phyloP scores from a whole-genome alignment of 257 asterid species.

The Fraxinus anomala region DNA sequence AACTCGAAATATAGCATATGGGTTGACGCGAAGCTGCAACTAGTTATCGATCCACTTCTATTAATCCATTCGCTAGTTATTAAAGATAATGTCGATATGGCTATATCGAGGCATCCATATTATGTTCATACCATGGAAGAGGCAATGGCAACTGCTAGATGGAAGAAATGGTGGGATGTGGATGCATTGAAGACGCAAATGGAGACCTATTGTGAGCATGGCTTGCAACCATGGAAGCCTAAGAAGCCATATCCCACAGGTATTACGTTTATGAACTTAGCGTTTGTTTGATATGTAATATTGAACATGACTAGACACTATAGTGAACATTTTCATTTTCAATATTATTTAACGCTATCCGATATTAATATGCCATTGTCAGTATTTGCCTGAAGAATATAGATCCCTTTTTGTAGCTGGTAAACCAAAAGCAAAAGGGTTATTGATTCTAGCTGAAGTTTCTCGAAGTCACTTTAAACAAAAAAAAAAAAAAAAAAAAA shows the following conservation, averaged over 20 bases:
- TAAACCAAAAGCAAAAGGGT: neutral
- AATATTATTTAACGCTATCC: neutral
- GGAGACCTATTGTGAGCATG: constrained; percentile 85
- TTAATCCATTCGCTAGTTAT: constrained; percentile 68
- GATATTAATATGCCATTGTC: neutral
- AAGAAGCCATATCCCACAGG: constrained; percentile 86
- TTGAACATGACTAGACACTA: neutral
- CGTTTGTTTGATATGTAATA: neutral
- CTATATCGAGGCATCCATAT: constrained; percentile 75
- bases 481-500: neutral
- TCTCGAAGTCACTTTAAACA: neutral
- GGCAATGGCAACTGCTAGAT: constrained; percentile 85
- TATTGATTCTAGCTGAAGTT: neutral
- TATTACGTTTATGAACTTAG: constrained; percentile 8
- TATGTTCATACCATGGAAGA: constrained; percentile 83
- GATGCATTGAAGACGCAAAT: constrained; percentile 63
- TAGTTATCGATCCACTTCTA: constrained; percentile 78
- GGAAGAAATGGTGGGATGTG: constrained; percentile 95
- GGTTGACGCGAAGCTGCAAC: constrained; percentile 90
- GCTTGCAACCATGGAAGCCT: constrained; percentile 78
- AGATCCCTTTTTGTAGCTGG: neutral
- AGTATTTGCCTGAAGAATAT: neutral
- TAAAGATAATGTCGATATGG: constrained; percentile 71
- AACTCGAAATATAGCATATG: constrained; percentile 81
- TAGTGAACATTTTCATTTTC: no score